Base-by-base conservation (phyloP, 2,329 filamentous ascomycete genomes). In the Grosmannia serpens region DNA sequence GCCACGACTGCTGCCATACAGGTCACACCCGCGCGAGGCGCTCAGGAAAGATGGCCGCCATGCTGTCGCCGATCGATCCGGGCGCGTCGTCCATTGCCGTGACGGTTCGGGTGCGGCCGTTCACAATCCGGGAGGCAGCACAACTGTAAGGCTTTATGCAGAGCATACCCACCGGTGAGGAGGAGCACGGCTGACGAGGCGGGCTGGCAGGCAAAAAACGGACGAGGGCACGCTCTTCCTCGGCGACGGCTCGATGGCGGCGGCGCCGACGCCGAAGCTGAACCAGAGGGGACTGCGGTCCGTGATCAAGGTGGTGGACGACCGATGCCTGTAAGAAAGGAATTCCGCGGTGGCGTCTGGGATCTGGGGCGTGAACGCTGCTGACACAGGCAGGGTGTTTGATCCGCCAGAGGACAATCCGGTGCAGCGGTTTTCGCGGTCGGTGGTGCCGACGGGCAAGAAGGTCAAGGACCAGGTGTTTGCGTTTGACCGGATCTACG, bases 401-500 rank as follows among this genome's bases (percentile, higher is more conserved):
- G 94, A 99, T 66, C 94, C 94, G 9, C 94, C 94, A 49, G 94
- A 99, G 73, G 91, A 97, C 69, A 95, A 85, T 67, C 89, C 91
- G 0, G 85, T 97, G 10, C 90, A 95, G 61, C 87, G 87, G 65
- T 95, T 96, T 71, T 87, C 88, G 33, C 81, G 86, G 69, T 90
- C 87, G 2, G 86, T 95, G 13, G 82, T 95, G 11, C 86, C 87
- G 4, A 82, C 85, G 57, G 91, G 91, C 58, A 97, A 95, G 73
- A 88, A 91, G 65, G 89, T 94, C 67, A 99, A 99, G 70, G 95
- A 99, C 70, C 91, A 96, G 71, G 94, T 94, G 4, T 99, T 99
- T 67, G 91, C 87, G 56, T 99, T 99, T 74, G 94, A 99, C 73
- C 82, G 89, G 59, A 89, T 99, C 63, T 97, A 99, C 72, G 94